phyloP scores from a whole-genome alignment of 2,329 filamentous ascomycete species.

The Coniochaeta sp. region DNA sequence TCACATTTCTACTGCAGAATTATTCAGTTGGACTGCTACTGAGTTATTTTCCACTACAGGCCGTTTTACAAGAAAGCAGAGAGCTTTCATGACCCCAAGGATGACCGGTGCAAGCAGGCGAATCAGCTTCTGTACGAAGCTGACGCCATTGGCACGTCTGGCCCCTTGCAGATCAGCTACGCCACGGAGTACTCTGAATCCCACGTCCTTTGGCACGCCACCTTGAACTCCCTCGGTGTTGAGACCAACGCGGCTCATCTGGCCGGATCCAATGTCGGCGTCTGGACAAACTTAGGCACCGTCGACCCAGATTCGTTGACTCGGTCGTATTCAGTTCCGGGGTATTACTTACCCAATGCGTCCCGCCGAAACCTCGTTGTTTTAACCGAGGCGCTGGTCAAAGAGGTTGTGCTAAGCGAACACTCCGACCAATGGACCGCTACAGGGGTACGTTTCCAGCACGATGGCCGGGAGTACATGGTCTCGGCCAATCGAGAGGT shows the following conservation, averaged over 20 bases:
- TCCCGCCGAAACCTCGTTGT: conserved; percentile 36
- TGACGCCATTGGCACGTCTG: conserved; percentile 27
- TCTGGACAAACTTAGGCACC: conserved; percentile 27
- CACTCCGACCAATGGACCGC: conserved; percentile 17
- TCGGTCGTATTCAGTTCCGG: conserved; percentile 32
- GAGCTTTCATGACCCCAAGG: conserved; percentile 33
- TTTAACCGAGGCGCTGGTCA: conserved; percentile 36
- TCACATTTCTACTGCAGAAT: background rate
- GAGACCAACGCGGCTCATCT: conserved; percentile 26
- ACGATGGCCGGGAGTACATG: conserved; percentile 23
- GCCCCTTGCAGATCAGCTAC: conserved; percentile 43
- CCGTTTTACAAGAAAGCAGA: conserved; percentile 45
- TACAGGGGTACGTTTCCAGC: conserved; percentile 33
- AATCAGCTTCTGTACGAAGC: conserved; percentile 4
- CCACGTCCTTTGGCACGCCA: conserved; percentile 37
- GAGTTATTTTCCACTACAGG: conserved; percentile 17
- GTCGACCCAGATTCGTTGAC: conserved; percentile 22
- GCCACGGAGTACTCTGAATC: conserved; percentile 28
- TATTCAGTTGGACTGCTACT: background rate
- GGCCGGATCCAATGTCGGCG: conserved; percentile 30
- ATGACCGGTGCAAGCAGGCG: conserved; percentile 23
- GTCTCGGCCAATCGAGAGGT: conserved; percentile 37
- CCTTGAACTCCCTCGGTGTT: conserved; percentile 27
- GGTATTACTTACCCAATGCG: conserved; percentile 29
- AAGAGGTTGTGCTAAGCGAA: conserved; percentile 34